Conservation (phyloP, 164 flowering plant genomes). For the Piper betle region DNA sequence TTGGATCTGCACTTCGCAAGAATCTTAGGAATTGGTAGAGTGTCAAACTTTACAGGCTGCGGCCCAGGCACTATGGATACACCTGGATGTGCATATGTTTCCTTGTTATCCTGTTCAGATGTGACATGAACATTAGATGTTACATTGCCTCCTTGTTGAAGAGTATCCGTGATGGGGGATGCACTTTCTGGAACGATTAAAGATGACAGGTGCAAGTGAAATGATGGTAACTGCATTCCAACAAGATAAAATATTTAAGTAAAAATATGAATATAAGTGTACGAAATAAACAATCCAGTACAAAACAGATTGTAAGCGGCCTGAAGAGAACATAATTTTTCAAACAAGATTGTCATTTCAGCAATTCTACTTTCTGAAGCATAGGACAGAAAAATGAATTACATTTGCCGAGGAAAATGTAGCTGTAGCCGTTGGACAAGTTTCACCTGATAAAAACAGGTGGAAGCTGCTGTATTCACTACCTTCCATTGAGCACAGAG, state of each 20-base stretch:
- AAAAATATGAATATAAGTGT: not conserved
- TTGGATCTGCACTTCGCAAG: constrained; percentile 3
- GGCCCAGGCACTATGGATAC: constrained; percentile 11
- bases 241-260: too few species aligned
- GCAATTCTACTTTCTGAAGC: not conserved
- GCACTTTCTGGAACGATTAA: constrained; percentile 20
- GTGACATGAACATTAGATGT: constrained; percentile 1
- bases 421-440: constrained; percentile 18
- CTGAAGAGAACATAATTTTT: not conserved
- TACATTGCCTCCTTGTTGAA: constrained; percentile 12
- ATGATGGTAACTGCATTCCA: constrained; percentile 30
- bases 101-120: too few species aligned
- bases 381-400: constrained; percentile 10
- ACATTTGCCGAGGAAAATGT: constrained; percentile 33
- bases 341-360: not conserved
- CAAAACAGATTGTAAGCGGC: not conserved
- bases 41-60: constrained; percentile 4
- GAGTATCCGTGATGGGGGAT: constrained; percentile 9
- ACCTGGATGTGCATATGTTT: not conserved
- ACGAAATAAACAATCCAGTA: not conserved
- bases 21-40: constrained; percentile 5
- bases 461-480: constrained; percentile 23
- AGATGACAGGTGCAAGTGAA: constrained; percentile 48
- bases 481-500: constrained; percentile 16
- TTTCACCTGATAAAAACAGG: constrained; percentile 55